Conservation (phyloP, 2,329 filamentous ascomycete genomes). For the Fusarium luffae region DNA sequence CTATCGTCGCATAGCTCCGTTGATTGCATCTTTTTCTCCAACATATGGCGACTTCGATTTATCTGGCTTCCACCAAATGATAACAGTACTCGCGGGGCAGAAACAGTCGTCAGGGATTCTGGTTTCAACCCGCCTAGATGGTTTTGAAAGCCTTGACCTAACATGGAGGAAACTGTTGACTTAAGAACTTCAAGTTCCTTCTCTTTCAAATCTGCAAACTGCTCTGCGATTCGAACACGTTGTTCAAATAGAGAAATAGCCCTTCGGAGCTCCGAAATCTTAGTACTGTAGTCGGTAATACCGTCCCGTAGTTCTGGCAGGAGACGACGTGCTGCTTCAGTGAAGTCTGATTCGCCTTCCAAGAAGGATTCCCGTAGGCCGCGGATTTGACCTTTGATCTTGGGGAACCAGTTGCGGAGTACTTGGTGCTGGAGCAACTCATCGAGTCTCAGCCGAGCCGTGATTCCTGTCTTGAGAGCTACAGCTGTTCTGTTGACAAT, state of each 20-base stretch:
- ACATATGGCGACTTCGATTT: not conserved
- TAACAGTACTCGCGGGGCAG: not conserved
- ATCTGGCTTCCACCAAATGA: not conserved
- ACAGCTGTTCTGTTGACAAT: conserved; percentile 1
- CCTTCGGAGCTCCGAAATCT: not conserved
- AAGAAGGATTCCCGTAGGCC: not conserved
- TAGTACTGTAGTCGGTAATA: not conserved
- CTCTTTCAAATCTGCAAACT: not conserved
- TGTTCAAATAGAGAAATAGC: not conserved
- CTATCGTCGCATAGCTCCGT: not conserved
- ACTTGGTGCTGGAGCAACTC: not conserved
- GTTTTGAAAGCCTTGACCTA: not conserved
- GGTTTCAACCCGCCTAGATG: not conserved
- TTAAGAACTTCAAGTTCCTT: not conserved
- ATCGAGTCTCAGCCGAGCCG: not conserved
- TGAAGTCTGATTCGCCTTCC: not conserved
- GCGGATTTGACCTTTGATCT: not conserved
- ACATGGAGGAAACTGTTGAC: not conserved
- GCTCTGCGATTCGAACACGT: not conserved
- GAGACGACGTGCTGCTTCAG: not conserved
- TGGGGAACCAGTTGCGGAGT: not conserved
- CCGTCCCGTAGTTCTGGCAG: conserved; percentile 2
- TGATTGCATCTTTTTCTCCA: not conserved
- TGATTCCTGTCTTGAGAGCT: not conserved
- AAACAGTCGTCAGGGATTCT: not conserved